Base-by-base conservation (phyloP, 2,329 filamentous ascomycete genomes). In the Colletotrichum sojae region DNA sequence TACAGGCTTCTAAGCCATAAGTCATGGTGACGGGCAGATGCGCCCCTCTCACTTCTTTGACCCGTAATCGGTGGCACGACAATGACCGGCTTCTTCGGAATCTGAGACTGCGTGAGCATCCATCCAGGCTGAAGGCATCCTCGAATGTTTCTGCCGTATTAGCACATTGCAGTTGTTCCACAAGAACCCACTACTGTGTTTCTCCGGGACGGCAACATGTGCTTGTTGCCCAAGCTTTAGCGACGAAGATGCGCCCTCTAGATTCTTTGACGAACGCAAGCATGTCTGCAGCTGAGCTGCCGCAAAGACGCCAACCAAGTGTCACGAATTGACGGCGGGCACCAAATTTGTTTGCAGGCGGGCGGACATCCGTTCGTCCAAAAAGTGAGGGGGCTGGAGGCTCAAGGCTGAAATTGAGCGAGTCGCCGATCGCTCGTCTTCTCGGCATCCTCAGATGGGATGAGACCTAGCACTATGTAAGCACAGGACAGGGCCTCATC, bases 121-220 rank as follows among this genome's bases (percentile, higher is more conserved):
- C 36, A 51, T 45, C 31, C 55, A 45, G 46, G 40, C 54, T 22
- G 25, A 22, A 61, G 45, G 43, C 62, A 55, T 46, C 31, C 36
- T 39, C 16, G 13, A 46, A 58, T 52, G 55, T 69, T 61, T 69
- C 67, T 69, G 18, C 51, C 43, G 51, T 18, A 61, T 61, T 52
- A 63, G 31, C 13, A 60, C 22, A 58, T 39, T 18, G 31, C 39
- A 51, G 6, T 16, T 20, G 63, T 65, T 25, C 46, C 25, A 53
- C 46, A 22, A 39, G 48, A 51, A 18, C 27, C 36, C 43, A 39
- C 49, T 52, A 25, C 48, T 40, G 20, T 62, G 39, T 16, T 12
- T 63, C 48, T 48, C 45, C 16, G 39, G 49, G 25, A 46, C 27
- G 54, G 27, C 52, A 31, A 39, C 60, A 22, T 58, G 18, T 51